A percentile compares a stretch with the other conserved stretches of the same genome.
phyloP scores from a whole-genome alignment of 805 yeast species.

The Sugiyamaella marilandica region DNA sequence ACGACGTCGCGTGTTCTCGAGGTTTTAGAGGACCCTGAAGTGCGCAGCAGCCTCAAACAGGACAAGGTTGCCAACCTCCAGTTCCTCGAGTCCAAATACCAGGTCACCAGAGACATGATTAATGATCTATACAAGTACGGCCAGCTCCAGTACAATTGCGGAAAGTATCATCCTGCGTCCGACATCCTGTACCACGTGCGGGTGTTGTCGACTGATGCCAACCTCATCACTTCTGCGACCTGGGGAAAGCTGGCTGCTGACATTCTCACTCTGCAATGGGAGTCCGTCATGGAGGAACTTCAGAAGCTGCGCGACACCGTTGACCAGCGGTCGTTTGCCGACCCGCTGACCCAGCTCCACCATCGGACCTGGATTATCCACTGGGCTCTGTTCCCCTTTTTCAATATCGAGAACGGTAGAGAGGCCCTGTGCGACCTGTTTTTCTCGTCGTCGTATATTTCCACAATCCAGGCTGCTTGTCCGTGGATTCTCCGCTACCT shows the following conservation, averaged over 20 bases:
- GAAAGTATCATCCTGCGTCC: conserved; percentile 56
- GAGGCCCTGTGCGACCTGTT: conserved; percentile 54
- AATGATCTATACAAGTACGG: conserved; percentile 53
- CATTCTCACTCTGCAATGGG: conserved; percentile 50
- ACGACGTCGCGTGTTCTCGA: conserved; percentile 44
- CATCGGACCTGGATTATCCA: conserved; percentile 65
- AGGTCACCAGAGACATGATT: conserved; percentile 41
- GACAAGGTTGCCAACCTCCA: conserved; percentile 52
- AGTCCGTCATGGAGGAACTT: conserved; percentile 49
- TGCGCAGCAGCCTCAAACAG: conserved; percentile 48
- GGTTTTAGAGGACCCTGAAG: conserved; percentile 45
- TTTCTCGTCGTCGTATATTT: conserved; percentile 54
- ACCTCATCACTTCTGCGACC: conserved; percentile 50
- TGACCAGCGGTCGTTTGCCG: conserved; percentile 50
- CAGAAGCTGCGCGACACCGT: conserved; percentile 51
- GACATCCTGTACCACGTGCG: conserved; percentile 56
- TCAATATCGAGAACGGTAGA: conserved; percentile 48
- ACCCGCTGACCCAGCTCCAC: conserved; percentile 55
- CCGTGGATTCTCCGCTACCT: conserved; percentile 69
- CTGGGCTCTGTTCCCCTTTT: conserved; percentile 62
- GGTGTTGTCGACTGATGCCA: conserved; percentile 48
- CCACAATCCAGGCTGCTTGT: conserved; percentile 64
- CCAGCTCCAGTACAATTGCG: conserved; percentile 58
- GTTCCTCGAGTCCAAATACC: conserved; percentile 41
- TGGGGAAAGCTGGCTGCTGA: conserved; percentile 69